A percentile compares a stretch with the other conserved stretches of the same genome.
phyloP scores from a whole-genome alignment of 2,329 filamentous ascomycete species.

The Phaeosphaeriaceae sp. region DNA sequence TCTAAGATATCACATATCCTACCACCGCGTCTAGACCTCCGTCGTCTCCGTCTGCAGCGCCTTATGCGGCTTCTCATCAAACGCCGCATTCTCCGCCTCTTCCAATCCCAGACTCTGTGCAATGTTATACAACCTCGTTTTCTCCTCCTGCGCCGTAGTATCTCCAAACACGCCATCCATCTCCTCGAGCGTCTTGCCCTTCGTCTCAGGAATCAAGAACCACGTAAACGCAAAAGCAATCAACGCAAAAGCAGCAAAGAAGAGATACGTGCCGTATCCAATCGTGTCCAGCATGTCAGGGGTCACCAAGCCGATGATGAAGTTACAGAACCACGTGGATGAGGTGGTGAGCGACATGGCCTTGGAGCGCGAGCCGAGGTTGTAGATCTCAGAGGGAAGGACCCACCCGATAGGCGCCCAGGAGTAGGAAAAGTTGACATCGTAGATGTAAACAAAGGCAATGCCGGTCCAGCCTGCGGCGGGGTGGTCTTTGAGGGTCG shows the following conservation, averaged over 20 bases:
- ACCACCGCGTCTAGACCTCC: not conserved
- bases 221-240: slow-evolving; percentile 54
- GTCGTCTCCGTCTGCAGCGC: slow-evolving; percentile 5
- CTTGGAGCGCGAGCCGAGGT: slow-evolving; percentile 70
- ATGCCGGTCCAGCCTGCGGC: slow-evolving; percentile 74
- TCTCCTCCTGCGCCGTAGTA: slow-evolving; percentile 66
- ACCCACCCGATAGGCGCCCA: slow-evolving; percentile 80
- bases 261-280: slow-evolving; percentile 56
- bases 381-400: slow-evolving; percentile 76
- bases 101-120: slow-evolving; percentile 26
- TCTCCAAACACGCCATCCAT: slow-evolving; percentile 88
- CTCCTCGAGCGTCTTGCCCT: slow-evolving; percentile 79
- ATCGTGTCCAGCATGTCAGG: slow-evolving; percentile 76
- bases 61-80: slow-evolving; percentile 7
- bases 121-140: slow-evolving; percentile 25
- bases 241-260: slow-evolving; percentile 59
- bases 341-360: slow-evolving; percentile 71
- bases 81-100: slow-evolving; percentile 7
- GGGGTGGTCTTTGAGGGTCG: slow-evolving; percentile 62
- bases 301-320: slow-evolving; percentile 66
- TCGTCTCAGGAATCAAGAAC: slow-evolving; percentile 73
- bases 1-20: too few relatives aligned
- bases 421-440: slow-evolving; percentile 63
- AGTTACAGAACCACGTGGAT: slow-evolving; percentile 88
- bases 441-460: slow-evolving; percentile 67